Conservation (phyloP, 2,329 filamentous ascomycete genomes). For the Fusarium continuum region DNA sequence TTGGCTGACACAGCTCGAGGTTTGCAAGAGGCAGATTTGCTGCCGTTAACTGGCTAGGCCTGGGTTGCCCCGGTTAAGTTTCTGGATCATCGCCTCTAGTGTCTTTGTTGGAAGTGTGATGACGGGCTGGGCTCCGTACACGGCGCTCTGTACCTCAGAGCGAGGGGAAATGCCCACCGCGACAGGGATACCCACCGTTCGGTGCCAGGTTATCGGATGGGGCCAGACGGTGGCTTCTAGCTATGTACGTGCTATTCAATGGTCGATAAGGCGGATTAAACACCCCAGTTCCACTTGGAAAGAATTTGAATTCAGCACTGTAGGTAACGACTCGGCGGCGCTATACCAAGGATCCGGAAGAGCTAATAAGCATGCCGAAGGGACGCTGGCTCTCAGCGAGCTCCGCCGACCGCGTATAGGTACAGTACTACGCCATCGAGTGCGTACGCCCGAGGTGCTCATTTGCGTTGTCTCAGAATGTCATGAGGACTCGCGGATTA, state of each 20-base stretch:
- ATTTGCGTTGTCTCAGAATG: conserved; percentile 19
- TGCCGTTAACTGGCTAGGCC: conserved; percentile 34
- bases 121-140: conserved; percentile 36
- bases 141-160: conserved; percentile 27
- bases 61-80: conserved; percentile 37
- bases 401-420: not conserved
- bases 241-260: conserved; percentile 36
- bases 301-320: conserved; percentile 18
- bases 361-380: conserved; percentile 13
- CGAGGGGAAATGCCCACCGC: conserved; percentile 34
- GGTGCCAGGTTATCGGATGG: conserved; percentile 42
- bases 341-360: conserved; percentile 24
- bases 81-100: conserved; percentile 39
- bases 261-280: conserved; percentile 30
- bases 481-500: conserved; percentile 9
- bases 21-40: conserved; percentile 36
- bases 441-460: not conserved
- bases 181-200: conserved; percentile 36
- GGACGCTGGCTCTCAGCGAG: not conserved
- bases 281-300: conserved; percentile 26
- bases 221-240: conserved; percentile 42
- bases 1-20: conserved; percentile 35
- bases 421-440: conserved; percentile 2
- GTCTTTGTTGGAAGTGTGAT: conserved; percentile 35
- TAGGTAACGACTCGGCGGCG: conserved; percentile 12